phyloP scores from a whole-genome alignment of 768 basidiomycete species.

The Suillus americanus region DNA sequence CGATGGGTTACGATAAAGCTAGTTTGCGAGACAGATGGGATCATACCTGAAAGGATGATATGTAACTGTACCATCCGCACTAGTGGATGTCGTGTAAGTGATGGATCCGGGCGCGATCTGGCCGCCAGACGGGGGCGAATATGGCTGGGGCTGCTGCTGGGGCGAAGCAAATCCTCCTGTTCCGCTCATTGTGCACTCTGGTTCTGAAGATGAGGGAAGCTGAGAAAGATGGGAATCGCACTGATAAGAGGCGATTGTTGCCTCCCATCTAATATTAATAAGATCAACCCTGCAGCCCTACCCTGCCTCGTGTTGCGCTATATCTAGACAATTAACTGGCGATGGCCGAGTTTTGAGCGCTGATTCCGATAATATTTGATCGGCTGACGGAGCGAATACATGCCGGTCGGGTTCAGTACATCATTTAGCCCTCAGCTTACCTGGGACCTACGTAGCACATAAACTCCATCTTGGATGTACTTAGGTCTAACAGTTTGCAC shows the following conservation, averaged over 20 bases:
- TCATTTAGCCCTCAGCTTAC: neutral
- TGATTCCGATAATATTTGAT: constrained; percentile 12
- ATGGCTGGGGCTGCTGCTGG: constrained; percentile 29
- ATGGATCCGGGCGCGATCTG: constrained; percentile 66
- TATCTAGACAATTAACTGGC: constrained; percentile 29
- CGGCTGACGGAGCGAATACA: neutral
- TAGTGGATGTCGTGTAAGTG: constrained; percentile 68
- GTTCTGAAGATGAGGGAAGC: constrained; percentile 12
- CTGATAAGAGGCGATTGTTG: constrained; percentile 18
- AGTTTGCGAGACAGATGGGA: constrained; percentile 4
- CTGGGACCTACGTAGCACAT: neutral
- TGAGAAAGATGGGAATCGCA: constrained; percentile 7
- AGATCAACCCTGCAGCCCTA: constrained; percentile 18
- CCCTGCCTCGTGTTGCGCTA: constrained; percentile 30
- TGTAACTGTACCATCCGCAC: constrained; percentile 57
- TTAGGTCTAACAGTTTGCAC: neutral
- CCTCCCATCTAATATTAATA: constrained; percentile 6
- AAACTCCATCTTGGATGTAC: neutral
- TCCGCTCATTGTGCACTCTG: constrained; percentile 19
- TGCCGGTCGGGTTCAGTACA: neutral
- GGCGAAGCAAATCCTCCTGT: constrained; percentile 26
- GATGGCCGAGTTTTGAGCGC: constrained; percentile 10
- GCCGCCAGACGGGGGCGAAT: constrained; percentile 28
- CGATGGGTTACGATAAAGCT: constrained; percentile 7
- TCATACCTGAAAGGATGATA: constrained; percentile 79